These are phyloP conservation scores for Terfezia claveryi DNA, from an alignment of 495 filamentous ascomycete species.

Conservation along the genomic window DNA sequence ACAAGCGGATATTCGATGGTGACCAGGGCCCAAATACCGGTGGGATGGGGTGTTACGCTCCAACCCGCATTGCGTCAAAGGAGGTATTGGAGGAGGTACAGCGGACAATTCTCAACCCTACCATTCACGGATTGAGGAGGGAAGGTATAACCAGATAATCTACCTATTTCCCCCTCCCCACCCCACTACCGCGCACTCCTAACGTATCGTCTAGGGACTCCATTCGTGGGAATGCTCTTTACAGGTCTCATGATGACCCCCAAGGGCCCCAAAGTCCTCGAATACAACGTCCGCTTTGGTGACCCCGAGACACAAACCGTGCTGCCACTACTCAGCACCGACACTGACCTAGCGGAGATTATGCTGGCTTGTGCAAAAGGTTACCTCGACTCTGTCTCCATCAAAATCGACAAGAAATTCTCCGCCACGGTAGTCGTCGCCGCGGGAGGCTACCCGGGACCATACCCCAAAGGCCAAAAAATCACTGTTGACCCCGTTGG, in stretches of 20 bases:
- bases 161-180: not conserved
- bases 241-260: constrained; percentile 92
- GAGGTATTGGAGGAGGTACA: constrained; percentile 57
- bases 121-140: constrained; percentile 66
- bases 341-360: constrained; percentile 74
- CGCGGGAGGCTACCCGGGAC: constrained; percentile 81
- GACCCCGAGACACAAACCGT: constrained; percentile 93
- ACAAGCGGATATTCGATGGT: constrained; percentile 82
- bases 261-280: constrained; percentile 65
- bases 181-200: not conserved
- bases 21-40: constrained; percentile 88
- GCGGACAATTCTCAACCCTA: constrained; percentile 64
- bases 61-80: constrained; percentile 59
- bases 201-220: constrained; percentile 25
- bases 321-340: constrained; percentile 51
- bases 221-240: constrained; percentile 75
- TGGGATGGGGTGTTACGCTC: constrained; percentile 95
- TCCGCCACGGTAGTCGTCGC: constrained; percentile 85
- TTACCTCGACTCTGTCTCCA: constrained; percentile 44
- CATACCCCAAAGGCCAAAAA: constrained; percentile 58
- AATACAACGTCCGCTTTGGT: constrained; percentile 94
- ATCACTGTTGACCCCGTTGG: constrained; percentile 36
- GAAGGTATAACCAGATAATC: constrained; percentile 30
- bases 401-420: constrained; percentile 44
- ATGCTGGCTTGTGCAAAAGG: constrained; percentile 68